phyloP scores from a whole-genome alignment of 352 stramenopile genomes.

The Globisporangium echinulatum region DNA sequence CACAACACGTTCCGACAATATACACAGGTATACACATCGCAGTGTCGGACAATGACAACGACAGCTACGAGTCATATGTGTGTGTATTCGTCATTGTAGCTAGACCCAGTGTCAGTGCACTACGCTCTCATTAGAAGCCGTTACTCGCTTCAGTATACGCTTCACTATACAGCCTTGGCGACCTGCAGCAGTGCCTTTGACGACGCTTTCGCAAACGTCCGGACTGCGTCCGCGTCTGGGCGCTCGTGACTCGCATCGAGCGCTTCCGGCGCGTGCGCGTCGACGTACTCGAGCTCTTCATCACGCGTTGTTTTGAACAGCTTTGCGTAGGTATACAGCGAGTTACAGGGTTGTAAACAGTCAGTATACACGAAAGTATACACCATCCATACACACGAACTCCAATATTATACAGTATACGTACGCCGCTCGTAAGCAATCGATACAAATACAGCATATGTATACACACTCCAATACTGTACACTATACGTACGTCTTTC shows the following conservation, averaged over 20 bases:
- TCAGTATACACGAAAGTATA: neutral
- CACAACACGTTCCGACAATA: too few species aligned
- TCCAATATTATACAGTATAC: neutral
- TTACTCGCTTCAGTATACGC: too few species aligned
- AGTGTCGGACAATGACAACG: too few species aligned
- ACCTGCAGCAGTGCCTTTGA: constrained; percentile 55
- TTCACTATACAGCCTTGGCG: constrained; percentile 30
- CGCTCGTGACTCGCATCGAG: constrained; percentile 26
- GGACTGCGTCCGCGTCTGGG: constrained; percentile 26
- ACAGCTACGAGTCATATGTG: too few species aligned
- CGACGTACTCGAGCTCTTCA: constrained; percentile 69
- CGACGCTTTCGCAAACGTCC: constrained; percentile 46
- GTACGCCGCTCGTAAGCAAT: constrained; percentile 40
- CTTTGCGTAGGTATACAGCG: constrained; percentile 14
- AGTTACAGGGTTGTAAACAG: neutral
- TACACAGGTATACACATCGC: too few species aligned
- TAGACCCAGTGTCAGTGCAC: too few species aligned
- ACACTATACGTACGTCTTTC: constrained; percentile 43
- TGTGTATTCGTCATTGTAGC: too few species aligned
- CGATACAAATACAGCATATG: too few species aligned
- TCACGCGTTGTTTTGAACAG: constrained; percentile 68
- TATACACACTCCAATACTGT: constrained; percentile 3
- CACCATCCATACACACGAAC: neutral
- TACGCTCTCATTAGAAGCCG: too few species aligned
- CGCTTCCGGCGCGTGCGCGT: constrained; percentile 41